Evolutionary conservation across 352 stramenopile species (phyloP).

Genomic region (Sclerospora graminicola): DNA sequence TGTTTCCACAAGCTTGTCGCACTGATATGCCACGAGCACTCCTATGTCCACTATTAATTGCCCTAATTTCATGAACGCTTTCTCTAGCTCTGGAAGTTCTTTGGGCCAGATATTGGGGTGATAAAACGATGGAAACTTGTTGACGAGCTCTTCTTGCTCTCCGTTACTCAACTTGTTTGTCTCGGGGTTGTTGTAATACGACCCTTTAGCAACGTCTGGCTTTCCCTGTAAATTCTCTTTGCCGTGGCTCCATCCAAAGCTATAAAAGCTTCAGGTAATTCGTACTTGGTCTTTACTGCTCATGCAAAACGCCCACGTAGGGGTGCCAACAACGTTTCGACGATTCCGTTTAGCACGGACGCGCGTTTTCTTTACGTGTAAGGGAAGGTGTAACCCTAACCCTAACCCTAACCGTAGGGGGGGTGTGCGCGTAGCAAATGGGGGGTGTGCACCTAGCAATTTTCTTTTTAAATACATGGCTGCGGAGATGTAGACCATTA

Average conservation of each 20-base stretch:
- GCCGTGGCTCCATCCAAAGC: constrained; percentile 93
- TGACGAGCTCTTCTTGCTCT: constrained; percentile 68
- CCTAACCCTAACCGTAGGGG: no score
- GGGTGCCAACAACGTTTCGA: no score
- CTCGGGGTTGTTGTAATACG: constrained; percentile 96
- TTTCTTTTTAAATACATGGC: no score
- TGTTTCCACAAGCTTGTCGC: constrained; percentile 82
- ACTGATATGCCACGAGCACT: constrained; percentile 85
- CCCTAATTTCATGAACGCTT: constrained; percentile 86
- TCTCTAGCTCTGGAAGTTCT: constrained; percentile 76
- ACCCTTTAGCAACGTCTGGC: constrained; percentile 91
- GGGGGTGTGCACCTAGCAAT: no score
- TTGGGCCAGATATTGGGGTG: constrained; percentile 91
- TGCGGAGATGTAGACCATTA: no score
- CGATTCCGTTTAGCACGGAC: no score
- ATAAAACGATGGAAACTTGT: constrained; percentile 85
- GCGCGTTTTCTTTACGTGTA: no score
- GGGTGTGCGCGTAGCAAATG: no score
- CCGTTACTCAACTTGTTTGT: constrained; percentile 73
- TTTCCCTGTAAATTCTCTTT: constrained; percentile 92
- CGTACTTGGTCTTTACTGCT: constrained; percentile 78
- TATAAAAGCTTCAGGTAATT: constrained; percentile 88
- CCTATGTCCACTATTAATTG: constrained; percentile 90
- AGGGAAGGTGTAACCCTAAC: no score
- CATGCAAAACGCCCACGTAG: no score